Base-by-base conservation (phyloP, 371 early-diverging fungal species). In the Mucor ambiguus region DNA sequence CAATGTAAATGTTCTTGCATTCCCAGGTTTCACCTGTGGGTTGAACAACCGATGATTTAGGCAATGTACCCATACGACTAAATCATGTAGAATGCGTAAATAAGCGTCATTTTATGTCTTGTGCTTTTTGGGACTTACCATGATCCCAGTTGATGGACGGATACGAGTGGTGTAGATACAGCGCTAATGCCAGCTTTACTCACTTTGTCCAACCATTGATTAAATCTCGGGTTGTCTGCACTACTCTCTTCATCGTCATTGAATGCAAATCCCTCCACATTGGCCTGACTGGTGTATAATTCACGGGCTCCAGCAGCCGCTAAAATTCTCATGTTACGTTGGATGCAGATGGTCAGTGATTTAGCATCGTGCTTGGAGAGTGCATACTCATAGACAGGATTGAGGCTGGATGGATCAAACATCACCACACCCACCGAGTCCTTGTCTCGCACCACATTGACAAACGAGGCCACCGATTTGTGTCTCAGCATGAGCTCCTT, bases 11-110 rank as follows among this genome's bases (percentile, higher is more conserved):
- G 26, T 84, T 80, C 67, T 88, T 79, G 57, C 87, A 78, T 66
- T 90, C 92, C 88, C 89, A 93, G 3, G 86, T 84, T 72, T 90
- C 85, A 56, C 71, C 72, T 0, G 81, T 81, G 2, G 90, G 88
- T 61, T 88, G 77, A 14, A 86, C 78, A 18, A 70, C 92, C 1
- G 87, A 86, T 2, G 43, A 59, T 29, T 67, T 62, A 33, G 87
- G 83, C 26, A 71, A 71, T n/a, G 60, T 69, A 12, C 85, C 87
- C 90, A 92, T 88, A 20, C 90, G 83, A 64, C 87, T 85, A 77
- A 10, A 30, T 2, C 7, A 30, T 30, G 14, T 11, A 48, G 4
- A 56, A 6, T 52, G 24, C 7, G 49, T 59, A 20, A 30, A 16
- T 46, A 28, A 24, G 37, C 52, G 52, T 28, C 16, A 43, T 24